Base-by-base conservation (phyloP, 805 yeast genomes). In the Lachancea kluyveri region DNA sequence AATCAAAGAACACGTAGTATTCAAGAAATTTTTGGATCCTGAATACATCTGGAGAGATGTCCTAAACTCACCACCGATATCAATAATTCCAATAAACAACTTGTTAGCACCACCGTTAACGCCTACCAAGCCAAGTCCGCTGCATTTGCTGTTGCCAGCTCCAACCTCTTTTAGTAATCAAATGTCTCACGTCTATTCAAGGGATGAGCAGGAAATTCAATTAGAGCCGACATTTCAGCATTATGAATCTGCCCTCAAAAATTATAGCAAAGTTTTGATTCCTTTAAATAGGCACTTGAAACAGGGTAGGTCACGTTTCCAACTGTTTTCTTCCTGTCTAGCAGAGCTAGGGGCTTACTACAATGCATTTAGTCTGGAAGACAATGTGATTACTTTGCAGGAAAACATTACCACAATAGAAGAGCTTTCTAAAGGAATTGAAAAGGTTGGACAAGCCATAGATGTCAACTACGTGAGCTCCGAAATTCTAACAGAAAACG, bases 11-110 rank as follows among this genome's bases (percentile, higher is more conserved):
- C 72, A 78, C 41, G 67, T 68, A 12, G 75, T 82, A 14, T 84
- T 87, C 48, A 69, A 75, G 24, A 75, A 79, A 50, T 92, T 92
- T 49, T 57, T 92, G 35, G 92, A 87, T 50, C 95, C 97, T 5
- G 80, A 80, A 39, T 74, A 84, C 8, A 72, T 74, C 43, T 92
- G 96, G 90, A 65, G 70, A 15, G 95, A 88, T 49, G 94, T 75
- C 3, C 48, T 79, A 30, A 60, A 59, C 27, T 53, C 72, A 3
- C 77, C 79, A 9, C 79, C 77, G 3, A 65, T 78, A 11, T 59
- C 70, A 3, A 57, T 63, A 8, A 54, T 81, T 32, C 74, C 86
- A 26, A 48, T 65, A 43, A 54, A 73, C 52, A 59, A 70, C 41
- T 45, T 81, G 31, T 58, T 72, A 41, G 74, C 74, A 4, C 80